These are phyloP conservation scores for Pseudogymnoascus destructans DNA, from an alignment of 2,329 filamentous ascomycete species.

Conservation along the genomic window DNA sequence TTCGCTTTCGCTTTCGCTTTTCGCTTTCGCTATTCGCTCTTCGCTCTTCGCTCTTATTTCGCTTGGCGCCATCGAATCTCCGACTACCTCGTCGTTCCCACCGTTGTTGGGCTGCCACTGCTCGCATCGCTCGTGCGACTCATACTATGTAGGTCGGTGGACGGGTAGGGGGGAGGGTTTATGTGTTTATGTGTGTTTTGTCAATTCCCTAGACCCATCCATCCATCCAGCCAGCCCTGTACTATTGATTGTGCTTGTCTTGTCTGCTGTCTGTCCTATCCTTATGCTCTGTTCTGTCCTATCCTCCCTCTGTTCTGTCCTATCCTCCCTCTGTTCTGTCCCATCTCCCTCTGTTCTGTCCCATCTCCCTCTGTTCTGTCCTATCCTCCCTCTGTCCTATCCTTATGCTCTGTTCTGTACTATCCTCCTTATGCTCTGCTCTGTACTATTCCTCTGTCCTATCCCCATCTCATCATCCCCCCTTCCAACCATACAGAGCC, in stretches of 20 bases:
- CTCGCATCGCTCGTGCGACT: too few species aligned
- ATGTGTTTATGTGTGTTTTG: background rate
- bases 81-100: background rate
- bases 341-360: too few species aligned
- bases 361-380: too few species aligned
- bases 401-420: background rate
- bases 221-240: background rate
- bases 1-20: too few species aligned
- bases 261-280: background rate
- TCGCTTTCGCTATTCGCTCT: too few species aligned
- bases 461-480: background rate
- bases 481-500: too few species aligned
- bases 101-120: background rate
- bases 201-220: background rate
- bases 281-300: background rate
- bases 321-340: background rate
- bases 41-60: too few species aligned
- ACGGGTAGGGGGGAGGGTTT: background rate
- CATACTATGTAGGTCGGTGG: background rate
- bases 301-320: background rate
- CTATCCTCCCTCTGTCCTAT: background rate
- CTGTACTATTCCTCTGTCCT: background rate
- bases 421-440: background rate
- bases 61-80: too few species aligned
- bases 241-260: background rate